Evolutionary conservation across 805 yeast genomes (phyloP).

Genomic region (Metschnikowia amazonensis): DNA sequence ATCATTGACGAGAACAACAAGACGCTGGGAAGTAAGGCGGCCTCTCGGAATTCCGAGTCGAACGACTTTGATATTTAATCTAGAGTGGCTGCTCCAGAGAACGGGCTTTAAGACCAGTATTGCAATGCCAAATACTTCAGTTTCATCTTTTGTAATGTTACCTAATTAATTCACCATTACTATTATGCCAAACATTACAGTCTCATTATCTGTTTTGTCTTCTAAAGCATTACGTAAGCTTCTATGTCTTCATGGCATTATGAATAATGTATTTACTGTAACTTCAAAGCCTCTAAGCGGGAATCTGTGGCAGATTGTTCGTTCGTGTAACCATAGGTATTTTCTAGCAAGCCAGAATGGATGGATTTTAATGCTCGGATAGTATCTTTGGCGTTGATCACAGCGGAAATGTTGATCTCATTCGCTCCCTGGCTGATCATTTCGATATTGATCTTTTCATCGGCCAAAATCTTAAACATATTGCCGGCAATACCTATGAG

Average conservation of each 20-base stretch:
- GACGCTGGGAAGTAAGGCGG: conserved; percentile 15
- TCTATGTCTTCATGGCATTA: too few relatives aligned
- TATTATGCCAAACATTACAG: too few relatives aligned
- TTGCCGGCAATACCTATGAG: conserved; percentile 95
- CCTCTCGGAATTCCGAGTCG: conserved; percentile 15
- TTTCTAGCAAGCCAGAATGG: conserved; percentile 70
- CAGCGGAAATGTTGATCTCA: conserved; percentile 95
- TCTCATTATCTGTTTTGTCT: too few relatives aligned
- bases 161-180: too few relatives aligned
- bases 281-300: conserved; percentile 16
- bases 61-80: conserved; percentile 27
- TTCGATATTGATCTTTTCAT: conserved; percentile 87
- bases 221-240: too few relatives aligned
- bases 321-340: conserved; percentile 21
- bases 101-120: background rate
- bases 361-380: conserved; percentile 81
- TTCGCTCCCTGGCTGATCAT: conserved; percentile 99
- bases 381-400: conserved; percentile 78
- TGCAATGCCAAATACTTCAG: background rate
- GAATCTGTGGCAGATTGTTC: conserved; percentile 18
- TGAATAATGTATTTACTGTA: conserved; percentile 9
- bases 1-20: conserved; percentile 48
- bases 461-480: conserved; percentile 92
- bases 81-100: background rate
- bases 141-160: too few relatives aligned